Base-by-base conservation (phyloP, 2,329 filamentous ascomycete species). In the Diplodia intermedia region DNA sequence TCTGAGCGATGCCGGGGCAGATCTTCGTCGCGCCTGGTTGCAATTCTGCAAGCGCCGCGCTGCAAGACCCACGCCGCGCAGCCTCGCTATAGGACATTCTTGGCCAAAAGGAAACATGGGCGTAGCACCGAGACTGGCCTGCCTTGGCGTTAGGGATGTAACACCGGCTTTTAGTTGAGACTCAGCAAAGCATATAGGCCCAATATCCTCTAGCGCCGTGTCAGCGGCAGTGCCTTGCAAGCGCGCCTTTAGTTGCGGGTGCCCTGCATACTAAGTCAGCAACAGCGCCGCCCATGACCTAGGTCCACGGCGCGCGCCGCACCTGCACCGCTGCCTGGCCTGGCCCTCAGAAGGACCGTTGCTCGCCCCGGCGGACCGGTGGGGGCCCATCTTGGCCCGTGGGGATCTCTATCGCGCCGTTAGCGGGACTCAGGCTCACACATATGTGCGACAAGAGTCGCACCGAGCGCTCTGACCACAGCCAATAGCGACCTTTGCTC, bases 191-290 rank as follows among this genome's bases (percentile, higher is more conserved):
- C 60, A 63, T 63, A 63, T 63, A 63, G 60, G 60, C 60, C 60
- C 60, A 63, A 52, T 52, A 63, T 38, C 47, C 60, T 49, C 60
- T 63, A 63, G 60, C 60, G 60, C 47, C 60, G 60, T 63, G 60
- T 52, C 60, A 63, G 60, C 60, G 60, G 60, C 60, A 63, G 60
- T 63, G 60, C 60, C 60, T 63, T 52, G 60, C 60, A 63, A 63
- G 60, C 26, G 60, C 40, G 12, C 47, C 9, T 52, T 33, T 52
- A 63, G 60, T 63, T 49, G 60, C 60, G 60, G 60, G 47, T 52
- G 60, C 60, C 60, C 60, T 63, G 60, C 60, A 63, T 63, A 63
- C 60, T 52, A 52, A 63, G 47, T 49, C 57, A 62, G 57, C 57
- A 62, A 40, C 56, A 62, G 38, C 47, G 31, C 60, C 60, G 60